Percentiles rank a stretch among this genome's conserved stretches.
These are phyloP conservation scores for Leishmania gerbilli DNA, from an alignment of 208 protist genomes.

Conservation along the genomic window DNA sequence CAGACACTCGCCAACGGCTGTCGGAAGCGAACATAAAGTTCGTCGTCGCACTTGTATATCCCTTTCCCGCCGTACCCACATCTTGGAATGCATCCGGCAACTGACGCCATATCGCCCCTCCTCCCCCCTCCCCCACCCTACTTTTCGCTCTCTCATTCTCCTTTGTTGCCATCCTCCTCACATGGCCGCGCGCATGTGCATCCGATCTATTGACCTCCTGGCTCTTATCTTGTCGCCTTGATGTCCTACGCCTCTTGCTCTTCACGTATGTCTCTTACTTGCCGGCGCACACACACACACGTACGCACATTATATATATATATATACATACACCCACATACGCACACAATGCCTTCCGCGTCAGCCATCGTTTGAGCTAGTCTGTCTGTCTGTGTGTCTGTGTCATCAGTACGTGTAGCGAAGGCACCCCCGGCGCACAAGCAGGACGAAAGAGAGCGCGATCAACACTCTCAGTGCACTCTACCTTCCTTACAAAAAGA, in stretches of 20 bases:
- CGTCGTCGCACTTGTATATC: neutral
- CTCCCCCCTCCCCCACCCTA: neutral
- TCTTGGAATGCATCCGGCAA: neutral
- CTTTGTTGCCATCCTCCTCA: neutral
- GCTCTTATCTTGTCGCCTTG: neutral
- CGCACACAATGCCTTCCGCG: neutral
- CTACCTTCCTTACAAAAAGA: neutral
- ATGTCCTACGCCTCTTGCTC: neutral
- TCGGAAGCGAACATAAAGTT: neutral
- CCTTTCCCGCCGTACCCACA: neutral
- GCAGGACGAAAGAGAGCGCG: neutral
- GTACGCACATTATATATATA: neutral
- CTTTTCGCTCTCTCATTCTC: neutral
- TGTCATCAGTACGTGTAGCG: neutral
- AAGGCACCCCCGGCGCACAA: neutral
- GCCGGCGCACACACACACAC: neutral
- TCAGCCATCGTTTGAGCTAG: neutral
- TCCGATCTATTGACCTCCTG: neutral
- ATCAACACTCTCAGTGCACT: neutral
- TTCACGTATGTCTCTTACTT: neutral
- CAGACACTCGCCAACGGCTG: neutral
- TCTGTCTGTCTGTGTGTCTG: neutral
- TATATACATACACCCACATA: neutral
- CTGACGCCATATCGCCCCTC: neutral
- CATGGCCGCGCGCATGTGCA: neutral